phyloP scores from a whole-genome alignment of 176 grass and related monocot species.

The Coix lacrymajobi region DNA sequence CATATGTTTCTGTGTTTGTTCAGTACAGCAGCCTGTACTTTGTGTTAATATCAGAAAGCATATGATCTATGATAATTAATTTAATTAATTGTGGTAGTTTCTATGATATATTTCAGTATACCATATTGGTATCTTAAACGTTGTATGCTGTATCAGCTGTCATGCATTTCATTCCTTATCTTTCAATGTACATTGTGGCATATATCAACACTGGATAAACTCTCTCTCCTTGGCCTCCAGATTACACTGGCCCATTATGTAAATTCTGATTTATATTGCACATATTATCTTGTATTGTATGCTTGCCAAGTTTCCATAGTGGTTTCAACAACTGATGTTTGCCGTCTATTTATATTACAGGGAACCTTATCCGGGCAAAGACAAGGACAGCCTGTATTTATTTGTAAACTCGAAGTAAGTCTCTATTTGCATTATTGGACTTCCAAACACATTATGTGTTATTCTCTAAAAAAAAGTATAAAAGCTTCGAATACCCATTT shows the following conservation, averaged over 20 bases:
- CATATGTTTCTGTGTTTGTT: not conserved
- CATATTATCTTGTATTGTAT: not conserved
- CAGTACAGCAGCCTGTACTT: not conserved
- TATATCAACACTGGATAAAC: not conserved
- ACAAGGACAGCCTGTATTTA: slow-evolving; percentile 90
- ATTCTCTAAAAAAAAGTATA: not conserved
- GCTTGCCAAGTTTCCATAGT: not conserved
- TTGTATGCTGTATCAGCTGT: not conserved
- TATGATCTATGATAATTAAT: not conserved
- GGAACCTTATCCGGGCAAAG: slow-evolving; percentile 88
- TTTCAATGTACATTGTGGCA: not conserved
- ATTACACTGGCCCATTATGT: not conserved
- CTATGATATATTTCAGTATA: not conserved
- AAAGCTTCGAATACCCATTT: not conserved
- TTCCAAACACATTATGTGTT: not conserved
- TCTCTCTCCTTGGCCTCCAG: no score
- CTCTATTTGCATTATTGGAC: not conserved
- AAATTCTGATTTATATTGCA: not conserved
- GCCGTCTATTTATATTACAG: slow-evolving; percentile 42
- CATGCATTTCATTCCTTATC: not conserved
- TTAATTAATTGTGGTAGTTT: not conserved
- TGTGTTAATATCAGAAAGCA: not conserved
- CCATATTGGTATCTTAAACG: not conserved
- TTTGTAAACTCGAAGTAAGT: slow-evolving; percentile 99
- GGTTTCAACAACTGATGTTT: slow-evolving; percentile 9